Evolutionary conservation across 179 eudicot genomes (phyloP).

Genomic region (Dionaea muscipula): DNA sequence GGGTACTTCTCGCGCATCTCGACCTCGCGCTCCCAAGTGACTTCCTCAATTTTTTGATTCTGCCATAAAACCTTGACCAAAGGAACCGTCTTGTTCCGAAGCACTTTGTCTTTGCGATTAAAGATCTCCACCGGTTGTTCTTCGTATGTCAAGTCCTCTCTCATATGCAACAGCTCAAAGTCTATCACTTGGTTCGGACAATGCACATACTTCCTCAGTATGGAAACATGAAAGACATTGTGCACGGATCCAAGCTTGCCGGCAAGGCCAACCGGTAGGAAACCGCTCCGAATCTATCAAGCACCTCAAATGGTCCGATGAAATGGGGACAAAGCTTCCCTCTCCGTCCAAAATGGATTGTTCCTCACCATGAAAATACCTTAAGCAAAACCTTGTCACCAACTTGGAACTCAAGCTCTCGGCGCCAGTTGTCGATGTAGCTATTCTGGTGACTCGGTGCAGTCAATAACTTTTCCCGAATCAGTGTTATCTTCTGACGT

Average conservation of each 20-base stretch:
- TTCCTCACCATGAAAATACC: neutral
- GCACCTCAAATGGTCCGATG: neutral
- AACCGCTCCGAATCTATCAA: neutral
- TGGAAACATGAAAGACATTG: conserved; percentile 2
- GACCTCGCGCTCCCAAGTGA: too few species aligned
- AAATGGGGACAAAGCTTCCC: neutral
- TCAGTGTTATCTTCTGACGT: neutral
- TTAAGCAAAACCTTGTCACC: conserved; percentile 1
- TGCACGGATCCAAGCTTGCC: neutral
- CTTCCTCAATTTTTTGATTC: neutral
- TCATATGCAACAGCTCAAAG: too few species aligned
- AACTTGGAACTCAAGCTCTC: too few species aligned
- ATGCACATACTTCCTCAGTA: neutral
- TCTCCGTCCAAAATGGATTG: neutral
- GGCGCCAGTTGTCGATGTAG: neutral
- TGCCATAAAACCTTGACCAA: neutral
- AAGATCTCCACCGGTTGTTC: too few species aligned
- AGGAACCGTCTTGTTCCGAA: neutral
- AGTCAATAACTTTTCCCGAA: neutral
- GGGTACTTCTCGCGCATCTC: too few species aligned
- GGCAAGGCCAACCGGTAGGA: conserved; percentile 1
- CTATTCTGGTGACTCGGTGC: neutral
- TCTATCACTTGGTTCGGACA: neutral
- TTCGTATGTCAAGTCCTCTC: too few species aligned
- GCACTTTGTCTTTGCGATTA: neutral